Evolutionary conservation across 192 early-diverging fungal species (phyloP), one percentile per base, ranked within the genome.

Genomic region (Paraglomus occultum): DNA sequence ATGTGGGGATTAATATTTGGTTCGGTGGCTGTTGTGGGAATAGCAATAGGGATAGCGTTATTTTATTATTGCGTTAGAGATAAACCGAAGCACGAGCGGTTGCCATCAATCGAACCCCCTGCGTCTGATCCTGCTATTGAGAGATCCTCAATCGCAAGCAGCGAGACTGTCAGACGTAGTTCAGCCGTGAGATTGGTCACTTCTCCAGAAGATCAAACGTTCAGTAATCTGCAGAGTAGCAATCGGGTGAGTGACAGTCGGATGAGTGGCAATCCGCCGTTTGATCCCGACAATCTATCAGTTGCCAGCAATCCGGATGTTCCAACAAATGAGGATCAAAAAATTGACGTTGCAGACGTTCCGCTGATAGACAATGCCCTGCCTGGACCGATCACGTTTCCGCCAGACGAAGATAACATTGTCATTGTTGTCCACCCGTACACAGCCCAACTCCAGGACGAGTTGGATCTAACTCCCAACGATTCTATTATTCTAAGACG

Each of bases 401-500:
- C 11, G 1, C 11, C 11, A 23, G 48, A 22, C 17, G 67, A 47
- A 55, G 20, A 1, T 10, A 22, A 45, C 9, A 8, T 55, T 12
- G 67, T 57, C 15, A 4, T 20, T 8, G 67, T 69, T 8, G 18
- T 58, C 20, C 18, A 85, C 59, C 79, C 88, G 55, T 92, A 91
- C 63, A 83, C 84, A 51, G 76, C 91, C 0, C 83, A 85, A 58
- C 82, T 90, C 61, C 82, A 82, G 15, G 93, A 94, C 77, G 93
- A 95, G 78, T 77, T 95, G 55, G 82, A 81, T 51, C 75, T 95
- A 23, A 75, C 81, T n/a, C 66, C 75, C 6, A 90, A 87, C 60
- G 93, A 95, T 70, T 82, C 87, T 65, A 84, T 95, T 7, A 85
- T 83, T 38, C 60, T 94, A 17, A 81, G 85, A 14, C 79, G 84